A percentile compares a stretch with the other conserved stretches of the same genome.
Evolutionary conservation across 2,329 filamentous ascomycete genomes (phyloP).

Genomic region (Trichoderma koningiopsis): DNA sequence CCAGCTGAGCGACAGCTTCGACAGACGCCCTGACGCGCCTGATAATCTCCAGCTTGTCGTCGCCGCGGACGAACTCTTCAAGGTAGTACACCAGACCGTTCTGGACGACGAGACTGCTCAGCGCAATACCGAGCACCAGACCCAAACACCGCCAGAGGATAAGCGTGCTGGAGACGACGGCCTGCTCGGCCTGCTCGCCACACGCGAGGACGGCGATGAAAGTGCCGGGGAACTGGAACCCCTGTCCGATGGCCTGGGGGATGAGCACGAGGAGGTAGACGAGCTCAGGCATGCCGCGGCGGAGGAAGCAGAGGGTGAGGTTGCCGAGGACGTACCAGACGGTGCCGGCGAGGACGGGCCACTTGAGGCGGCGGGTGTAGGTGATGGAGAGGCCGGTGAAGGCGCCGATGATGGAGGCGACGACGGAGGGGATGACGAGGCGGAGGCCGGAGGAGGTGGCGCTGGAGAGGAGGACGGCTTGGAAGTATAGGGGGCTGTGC

Average conservation of each 20-base stretch:
- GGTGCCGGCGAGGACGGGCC: constrained; percentile 57
- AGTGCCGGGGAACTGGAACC: constrained; percentile 65
- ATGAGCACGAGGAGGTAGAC: constrained; percentile 60
- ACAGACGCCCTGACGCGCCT: constrained; percentile 56
- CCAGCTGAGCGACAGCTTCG: constrained; percentile 52
- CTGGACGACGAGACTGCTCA: constrained; percentile 72
- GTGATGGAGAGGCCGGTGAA: constrained; percentile 64
- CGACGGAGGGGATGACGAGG: constrained; percentile 65
- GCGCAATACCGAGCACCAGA: constrained; percentile 71
- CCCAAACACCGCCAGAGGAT: constrained; percentile 73
- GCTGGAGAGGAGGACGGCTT: constrained; percentile 69
- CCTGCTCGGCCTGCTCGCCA: constrained; percentile 62
- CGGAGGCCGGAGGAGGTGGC: constrained; percentile 73
- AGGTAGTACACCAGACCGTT: constrained; percentile 67
- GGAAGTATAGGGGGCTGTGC: constrained; percentile 70
- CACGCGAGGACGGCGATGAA: constrained; percentile 65
- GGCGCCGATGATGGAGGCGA: constrained; percentile 57
- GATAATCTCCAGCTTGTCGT: constrained; percentile 59
- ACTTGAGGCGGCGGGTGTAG: constrained; percentile 61
- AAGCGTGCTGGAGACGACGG: constrained; percentile 70
- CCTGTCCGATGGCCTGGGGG: constrained; percentile 59
- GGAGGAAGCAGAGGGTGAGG: constrained; percentile 52
- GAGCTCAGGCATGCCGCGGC: constrained; percentile 52
- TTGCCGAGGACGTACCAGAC: constrained; percentile 53
- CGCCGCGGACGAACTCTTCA: constrained; percentile 57